Percentiles rank a stretch among this genome's conserved stretches.
Evolutionary conservation across 2,329 filamentous ascomycete genomes (phyloP).

Genomic region (Chrysoporthe austroafricana): DNA sequence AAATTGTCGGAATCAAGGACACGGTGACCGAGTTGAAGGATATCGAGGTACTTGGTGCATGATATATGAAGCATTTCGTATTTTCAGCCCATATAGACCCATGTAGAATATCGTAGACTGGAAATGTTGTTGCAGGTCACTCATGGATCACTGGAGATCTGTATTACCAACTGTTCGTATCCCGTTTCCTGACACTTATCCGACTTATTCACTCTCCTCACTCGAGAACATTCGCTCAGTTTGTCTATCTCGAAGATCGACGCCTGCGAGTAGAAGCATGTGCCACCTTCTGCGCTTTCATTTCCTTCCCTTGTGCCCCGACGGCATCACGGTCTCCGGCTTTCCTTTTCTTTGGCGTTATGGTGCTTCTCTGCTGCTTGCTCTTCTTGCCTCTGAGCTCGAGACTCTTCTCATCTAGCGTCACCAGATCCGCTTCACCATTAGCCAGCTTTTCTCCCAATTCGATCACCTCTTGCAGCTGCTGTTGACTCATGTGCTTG

Average conservation of each 20-base stretch:
- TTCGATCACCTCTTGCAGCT: constrained; percentile 13
- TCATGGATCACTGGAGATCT: too few species aligned
- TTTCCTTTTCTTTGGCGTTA: constrained; percentile 6
- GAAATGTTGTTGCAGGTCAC: too few species aligned
- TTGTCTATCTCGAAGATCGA: background rate
- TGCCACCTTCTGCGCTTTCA: background rate
- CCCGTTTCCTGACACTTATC: too few species aligned
- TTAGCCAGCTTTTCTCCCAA: constrained; percentile 12
- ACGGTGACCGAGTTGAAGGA: constrained; percentile 49
- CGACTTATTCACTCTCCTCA: background rate
- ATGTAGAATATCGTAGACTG: too few species aligned
- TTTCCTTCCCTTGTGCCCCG: background rate
- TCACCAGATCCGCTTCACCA: constrained; percentile 13
- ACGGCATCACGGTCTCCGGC: background rate
- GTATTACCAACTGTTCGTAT: too few species aligned
- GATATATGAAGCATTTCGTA: background rate
- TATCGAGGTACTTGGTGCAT: constrained; percentile 22
- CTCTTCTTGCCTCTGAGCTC: constrained; percentile 17
- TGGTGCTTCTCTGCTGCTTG: background rate
- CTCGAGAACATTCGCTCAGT: background rate
- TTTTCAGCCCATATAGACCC: too few species aligned
- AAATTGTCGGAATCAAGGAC: constrained; percentile 54
- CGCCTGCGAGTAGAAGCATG: background rate
- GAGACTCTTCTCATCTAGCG: constrained; percentile 17
- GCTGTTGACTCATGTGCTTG: constrained; percentile 19